A percentile compares a stretch with the other conserved stretches of the same genome.
Evolutionary conservation across 2,329 filamentous ascomycete genomes (phyloP).

Genomic region (Tothia fuscella): DNA sequence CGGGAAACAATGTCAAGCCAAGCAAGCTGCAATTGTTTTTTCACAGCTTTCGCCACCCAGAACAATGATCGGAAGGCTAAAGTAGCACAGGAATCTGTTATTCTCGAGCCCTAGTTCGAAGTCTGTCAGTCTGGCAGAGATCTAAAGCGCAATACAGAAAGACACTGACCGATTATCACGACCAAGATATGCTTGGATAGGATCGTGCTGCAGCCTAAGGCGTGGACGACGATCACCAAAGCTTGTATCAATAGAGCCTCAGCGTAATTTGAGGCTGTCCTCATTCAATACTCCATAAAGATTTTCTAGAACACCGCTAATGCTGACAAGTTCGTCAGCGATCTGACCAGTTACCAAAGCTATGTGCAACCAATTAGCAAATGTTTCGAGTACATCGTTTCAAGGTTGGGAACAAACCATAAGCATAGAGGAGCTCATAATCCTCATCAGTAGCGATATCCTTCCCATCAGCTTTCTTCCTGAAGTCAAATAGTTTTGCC

Average conservation of each 20-base stretch:
- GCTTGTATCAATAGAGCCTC: neutral
- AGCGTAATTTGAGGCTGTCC: constrained; percentile 42
- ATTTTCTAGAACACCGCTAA: constrained; percentile 43
- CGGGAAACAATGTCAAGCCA: too few species aligned
- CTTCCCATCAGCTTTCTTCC: constrained; percentile 49
- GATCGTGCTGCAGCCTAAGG: too few species aligned
- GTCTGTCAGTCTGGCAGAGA: too few species aligned
- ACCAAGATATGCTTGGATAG: too few species aligned
- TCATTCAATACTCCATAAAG: constrained; percentile 51
- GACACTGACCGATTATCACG: too few species aligned
- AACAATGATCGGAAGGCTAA: too few species aligned
- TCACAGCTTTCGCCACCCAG: too few species aligned
- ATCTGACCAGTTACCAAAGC: constrained; percentile 51
- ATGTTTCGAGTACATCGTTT: neutral
- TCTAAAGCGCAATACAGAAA: too few species aligned
- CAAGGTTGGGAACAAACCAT: constrained; percentile 42
- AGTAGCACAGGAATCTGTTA: too few species aligned
- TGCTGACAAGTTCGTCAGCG: constrained; percentile 41
- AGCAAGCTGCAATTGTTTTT: too few species aligned
- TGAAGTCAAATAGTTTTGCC: constrained; percentile 77
- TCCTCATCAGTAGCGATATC: constrained; percentile 57
- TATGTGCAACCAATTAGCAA: constrained; percentile 19
- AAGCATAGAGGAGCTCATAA: constrained; percentile 87
- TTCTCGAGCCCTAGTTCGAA: too few species aligned
- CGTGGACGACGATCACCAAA: too few species aligned